Percentiles rank a stretch among this genome's conserved stretches.
phyloP scores from a whole-genome alignment of 2,329 filamentous ascomycete species.

The Ustulina deusta region DNA sequence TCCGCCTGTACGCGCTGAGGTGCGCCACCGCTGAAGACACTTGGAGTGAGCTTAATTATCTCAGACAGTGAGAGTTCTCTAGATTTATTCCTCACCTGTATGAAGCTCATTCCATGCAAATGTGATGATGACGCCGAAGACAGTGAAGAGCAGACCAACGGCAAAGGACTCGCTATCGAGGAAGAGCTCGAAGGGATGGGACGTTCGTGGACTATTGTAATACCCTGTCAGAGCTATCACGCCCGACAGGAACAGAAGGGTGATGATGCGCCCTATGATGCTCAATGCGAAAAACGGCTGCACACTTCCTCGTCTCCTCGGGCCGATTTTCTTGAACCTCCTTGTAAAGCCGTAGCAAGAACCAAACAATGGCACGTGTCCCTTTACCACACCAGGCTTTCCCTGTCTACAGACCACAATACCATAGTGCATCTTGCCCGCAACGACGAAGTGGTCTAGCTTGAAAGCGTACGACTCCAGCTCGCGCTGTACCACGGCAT shows the following conservation, averaged over 20 bases:
- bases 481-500: slow-evolving; percentile 15
- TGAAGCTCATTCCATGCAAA: slow-evolving; percentile 48
- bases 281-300: slow-evolving; percentile 48
- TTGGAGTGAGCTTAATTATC: slow-evolving; percentile 15
- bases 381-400: slow-evolving; percentile 2
- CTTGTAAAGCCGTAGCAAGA: slow-evolving; percentile 12
- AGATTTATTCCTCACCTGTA: slow-evolving; percentile 35
- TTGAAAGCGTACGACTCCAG: slow-evolving; percentile 20
- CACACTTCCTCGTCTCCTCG: slow-evolving; percentile 14
- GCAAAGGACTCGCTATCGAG: slow-evolving; percentile 49
- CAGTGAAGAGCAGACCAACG: slow-evolving; percentile 50
- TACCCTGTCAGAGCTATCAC: slow-evolving; percentile 46
- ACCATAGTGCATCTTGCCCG: slow-evolving; percentile 21
- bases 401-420: slow-evolving; percentile 23
- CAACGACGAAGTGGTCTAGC: slow-evolving; percentile 19
- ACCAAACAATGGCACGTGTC: slow-evolving; percentile 18
- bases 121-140: slow-evolving; percentile 48
- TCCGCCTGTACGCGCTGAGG: slow-evolving; percentile 56
- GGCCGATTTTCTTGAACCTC: slow-evolving; percentile 7
- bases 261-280: slow-evolving; percentile 56
- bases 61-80: slow-evolving; percentile 5
- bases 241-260: slow-evolving; percentile 29
- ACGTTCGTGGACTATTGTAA: slow-evolving; percentile 44
- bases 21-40: slow-evolving; percentile 54
- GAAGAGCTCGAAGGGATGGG: slow-evolving; percentile 49